These are phyloP conservation scores for Persicaria maculosa DNA, from an alignment of 148 eudicot genomes.

Conservation along the genomic window DNA sequence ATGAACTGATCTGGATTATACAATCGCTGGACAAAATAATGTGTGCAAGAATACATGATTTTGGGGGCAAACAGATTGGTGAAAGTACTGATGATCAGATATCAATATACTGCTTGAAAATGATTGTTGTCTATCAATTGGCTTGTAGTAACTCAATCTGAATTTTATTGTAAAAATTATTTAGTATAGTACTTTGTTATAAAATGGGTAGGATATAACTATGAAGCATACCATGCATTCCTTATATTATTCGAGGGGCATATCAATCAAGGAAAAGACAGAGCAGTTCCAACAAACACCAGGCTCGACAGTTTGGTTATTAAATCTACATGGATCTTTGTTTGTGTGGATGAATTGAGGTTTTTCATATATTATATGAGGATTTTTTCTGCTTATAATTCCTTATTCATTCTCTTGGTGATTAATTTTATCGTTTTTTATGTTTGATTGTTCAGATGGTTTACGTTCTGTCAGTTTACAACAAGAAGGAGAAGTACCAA, in stretches of 20 bases:
- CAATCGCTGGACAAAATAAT: neutral
- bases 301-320: neutral
- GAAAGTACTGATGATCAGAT: neutral
- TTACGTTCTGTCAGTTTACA: constrained; percentile 90
- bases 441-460: constrained; percentile 67
- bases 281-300: neutral
- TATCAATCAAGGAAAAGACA: neutral
- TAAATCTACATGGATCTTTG: neutral
- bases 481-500: constrained; percentile 90
- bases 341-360: neutral
- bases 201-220: neutral
- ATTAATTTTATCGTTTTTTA: neutral
- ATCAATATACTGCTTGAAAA: neutral
- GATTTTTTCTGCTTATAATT: neutral
- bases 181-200: neutral
- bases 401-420: neutral
- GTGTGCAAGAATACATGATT: neutral
- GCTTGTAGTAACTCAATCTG: neutral
- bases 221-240: neutral
- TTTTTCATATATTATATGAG: neutral
- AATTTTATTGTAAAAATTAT: neutral
- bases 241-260: neutral
- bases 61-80: neutral
- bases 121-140: neutral
- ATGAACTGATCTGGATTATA: neutral